A percentile compares a stretch with the other conserved stretches of the same genome.
Evolutionary conservation across 2,329 filamentous ascomycete genomes (phyloP).

Genomic region (Colletotrichum falcatum): DNA sequence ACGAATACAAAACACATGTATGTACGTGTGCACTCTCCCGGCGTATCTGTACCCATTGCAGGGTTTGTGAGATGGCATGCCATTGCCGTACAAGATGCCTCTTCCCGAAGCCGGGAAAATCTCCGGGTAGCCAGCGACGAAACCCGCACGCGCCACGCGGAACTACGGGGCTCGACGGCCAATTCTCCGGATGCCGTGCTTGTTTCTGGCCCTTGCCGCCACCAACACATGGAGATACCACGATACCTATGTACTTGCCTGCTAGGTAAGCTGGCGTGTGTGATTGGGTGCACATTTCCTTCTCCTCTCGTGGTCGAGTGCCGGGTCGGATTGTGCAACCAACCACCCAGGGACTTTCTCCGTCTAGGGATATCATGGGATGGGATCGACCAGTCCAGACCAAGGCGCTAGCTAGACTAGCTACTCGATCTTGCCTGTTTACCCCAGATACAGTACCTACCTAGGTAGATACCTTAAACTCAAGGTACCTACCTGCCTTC

Average conservation of each 20-base stretch:
- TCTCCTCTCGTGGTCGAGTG: neutral
- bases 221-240: too few species aligned
- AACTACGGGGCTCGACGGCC: neutral
- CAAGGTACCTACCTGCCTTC: too few species aligned
- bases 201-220: neutral
- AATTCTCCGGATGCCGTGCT: neutral
- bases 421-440: too few species aligned
- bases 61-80: neutral
- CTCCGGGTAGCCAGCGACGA: too few species aligned
- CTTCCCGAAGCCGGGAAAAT: too few species aligned
- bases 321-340: too few species aligned
- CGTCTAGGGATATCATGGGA: neutral
- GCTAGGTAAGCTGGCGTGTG: neutral
- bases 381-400: neutral
- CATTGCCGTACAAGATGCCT: neutral
- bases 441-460: rapidly evolving
- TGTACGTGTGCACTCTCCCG: too few species aligned
- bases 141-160: too few species aligned
- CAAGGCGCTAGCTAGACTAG: too few species aligned
- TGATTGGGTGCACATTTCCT: neutral
- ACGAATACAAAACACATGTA: neutral
- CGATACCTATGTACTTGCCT: neutral
- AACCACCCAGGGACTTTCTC: neutral
- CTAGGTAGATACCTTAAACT: neutral
- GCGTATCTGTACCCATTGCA: too few species aligned